These are phyloP conservation scores for Arthroderma sp. DNA, from an alignment of 2,329 filamentous ascomycete species.

Conservation along the genomic window DNA sequence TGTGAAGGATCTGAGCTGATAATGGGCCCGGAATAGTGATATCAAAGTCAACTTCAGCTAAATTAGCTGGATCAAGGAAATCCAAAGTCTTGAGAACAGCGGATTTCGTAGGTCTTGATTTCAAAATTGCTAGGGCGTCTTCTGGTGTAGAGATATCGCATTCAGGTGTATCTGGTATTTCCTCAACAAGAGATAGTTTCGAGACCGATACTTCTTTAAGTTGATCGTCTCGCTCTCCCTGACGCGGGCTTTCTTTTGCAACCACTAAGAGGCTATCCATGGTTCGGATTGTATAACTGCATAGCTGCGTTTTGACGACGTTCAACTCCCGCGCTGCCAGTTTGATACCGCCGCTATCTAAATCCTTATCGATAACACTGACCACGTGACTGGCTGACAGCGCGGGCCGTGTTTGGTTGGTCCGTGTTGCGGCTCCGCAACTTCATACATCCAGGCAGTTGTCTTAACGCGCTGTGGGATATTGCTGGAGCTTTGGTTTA, in stretches of 20 bases:
- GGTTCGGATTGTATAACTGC: background rate
- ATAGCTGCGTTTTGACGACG: too few species aligned
- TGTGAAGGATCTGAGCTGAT: constrained; percentile 61
- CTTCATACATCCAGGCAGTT: too few species aligned
- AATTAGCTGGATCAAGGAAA: constrained; percentile 23
- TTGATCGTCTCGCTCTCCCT: background rate
- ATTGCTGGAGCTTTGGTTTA: too few species aligned
- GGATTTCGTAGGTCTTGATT: constrained; percentile 25
- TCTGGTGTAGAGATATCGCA: constrained; percentile 10
- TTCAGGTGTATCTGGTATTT: background rate
- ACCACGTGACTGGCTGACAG: too few species aligned
- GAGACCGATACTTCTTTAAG: background rate
- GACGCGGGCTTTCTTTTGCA: constrained; percentile 22
- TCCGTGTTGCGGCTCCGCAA: too few species aligned
- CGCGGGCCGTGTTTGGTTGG: too few species aligned
- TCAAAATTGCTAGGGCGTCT: constrained; percentile 25
- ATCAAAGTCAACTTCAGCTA: constrained; percentile 32
- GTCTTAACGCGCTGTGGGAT: too few species aligned
- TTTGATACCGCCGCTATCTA: too few species aligned
- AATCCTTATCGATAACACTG: too few species aligned
- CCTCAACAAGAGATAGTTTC: background rate
- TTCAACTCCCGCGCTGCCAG: too few species aligned
- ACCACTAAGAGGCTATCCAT: constrained; percentile 30
- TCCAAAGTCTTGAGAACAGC: constrained; percentile 20
- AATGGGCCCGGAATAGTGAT: constrained; percentile 52